phyloP scores from a whole-genome alignment of 2,329 filamentous ascomycete species.

The Sphaceloma murrayae region DNA sequence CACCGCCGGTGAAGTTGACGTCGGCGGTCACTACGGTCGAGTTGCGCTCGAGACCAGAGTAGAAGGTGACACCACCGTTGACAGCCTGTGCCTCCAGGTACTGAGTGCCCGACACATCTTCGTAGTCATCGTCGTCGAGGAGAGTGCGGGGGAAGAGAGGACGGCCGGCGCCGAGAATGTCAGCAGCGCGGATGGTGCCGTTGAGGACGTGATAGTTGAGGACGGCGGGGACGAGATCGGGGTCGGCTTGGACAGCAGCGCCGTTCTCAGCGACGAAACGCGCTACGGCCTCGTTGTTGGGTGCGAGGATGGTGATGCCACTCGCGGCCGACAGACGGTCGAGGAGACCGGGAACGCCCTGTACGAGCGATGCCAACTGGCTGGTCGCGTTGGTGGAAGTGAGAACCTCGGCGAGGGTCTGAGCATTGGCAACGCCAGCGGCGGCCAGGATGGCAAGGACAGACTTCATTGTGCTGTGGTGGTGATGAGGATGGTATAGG shows the following conservation, averaged over 20 bases:
- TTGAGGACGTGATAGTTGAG: conserved; percentile 51
- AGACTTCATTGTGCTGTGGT: conserved; percentile 11
- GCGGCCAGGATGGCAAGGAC: conserved; percentile 14
- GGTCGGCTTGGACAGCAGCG: conserved; percentile 26
- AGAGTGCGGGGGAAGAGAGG: conserved; percentile 39
- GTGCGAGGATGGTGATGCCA: conserved; percentile 48
- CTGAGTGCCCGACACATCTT: conserved; percentile 53
- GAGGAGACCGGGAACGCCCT: conserved; percentile 25
- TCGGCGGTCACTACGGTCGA: conserved; percentile 40
- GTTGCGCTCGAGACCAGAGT: conserved; percentile 43
- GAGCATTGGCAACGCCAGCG: conserved; percentile 17
- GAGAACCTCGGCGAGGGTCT: conserved; percentile 22
- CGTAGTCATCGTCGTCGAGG: conserved; percentile 43
- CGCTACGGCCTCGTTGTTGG: conserved; percentile 38
- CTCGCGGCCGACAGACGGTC: conserved; percentile 27
- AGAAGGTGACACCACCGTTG: conserved; percentile 40
- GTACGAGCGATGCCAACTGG: conserved; percentile 22
- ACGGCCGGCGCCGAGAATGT: conserved; percentile 31
- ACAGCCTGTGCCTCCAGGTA: conserved; percentile 40
- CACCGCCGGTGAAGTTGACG: conserved; percentile 37
- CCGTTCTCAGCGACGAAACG: conserved; percentile 25
- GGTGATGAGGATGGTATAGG: not conserved
- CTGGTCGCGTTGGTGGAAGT: conserved; percentile 23
- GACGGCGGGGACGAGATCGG: conserved; percentile 35
- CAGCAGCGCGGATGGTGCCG: conserved; percentile 37